phyloP scores from a whole-genome alignment of 257 asterid species.

The Osmanthus fragrans region DNA sequence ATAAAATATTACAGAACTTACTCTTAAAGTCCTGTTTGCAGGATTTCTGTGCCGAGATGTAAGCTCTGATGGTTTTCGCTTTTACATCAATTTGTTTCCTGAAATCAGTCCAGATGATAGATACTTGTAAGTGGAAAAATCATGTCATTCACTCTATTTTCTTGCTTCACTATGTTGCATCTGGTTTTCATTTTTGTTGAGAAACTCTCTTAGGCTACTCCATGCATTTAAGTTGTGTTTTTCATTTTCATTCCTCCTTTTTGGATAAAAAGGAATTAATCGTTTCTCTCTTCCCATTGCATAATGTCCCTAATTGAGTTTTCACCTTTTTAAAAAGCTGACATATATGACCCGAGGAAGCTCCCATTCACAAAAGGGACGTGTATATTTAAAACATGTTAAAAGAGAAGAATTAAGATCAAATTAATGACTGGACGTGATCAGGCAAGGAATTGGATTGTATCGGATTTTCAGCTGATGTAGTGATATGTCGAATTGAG shows the following conservation, averaged over 20 bases:
- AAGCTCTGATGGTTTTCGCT: slow-evolving; percentile 92
- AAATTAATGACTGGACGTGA: background rate
- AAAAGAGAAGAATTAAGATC: background rate
- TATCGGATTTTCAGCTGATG: background rate
- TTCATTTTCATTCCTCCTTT: background rate
- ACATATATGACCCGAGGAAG: background rate
- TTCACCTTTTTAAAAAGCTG: background rate
- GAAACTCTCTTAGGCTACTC: background rate
- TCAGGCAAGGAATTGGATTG: background rate
- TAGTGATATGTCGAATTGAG: background rate
- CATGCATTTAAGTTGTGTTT: background rate
- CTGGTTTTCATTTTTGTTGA: background rate
- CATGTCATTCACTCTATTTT: slow-evolving; percentile 8
- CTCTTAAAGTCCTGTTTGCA: slow-evolving; percentile 39
- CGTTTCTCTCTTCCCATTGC: background rate
- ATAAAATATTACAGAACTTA: slow-evolving; percentile 15
- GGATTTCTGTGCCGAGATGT: slow-evolving; percentile 94
- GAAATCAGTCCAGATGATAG: slow-evolving; percentile 63
- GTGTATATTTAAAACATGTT: background rate
- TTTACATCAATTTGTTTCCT: slow-evolving; percentile 68
- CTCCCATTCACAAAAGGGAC: background rate
- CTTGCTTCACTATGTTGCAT: slow-evolving; percentile 2
- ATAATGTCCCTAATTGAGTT: background rate
- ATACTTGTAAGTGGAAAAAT: slow-evolving; percentile 53
- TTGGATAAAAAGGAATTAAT: background rate